Evolutionary conservation across 2,329 filamentous ascomycete species (phyloP), one percentile per base, ranked within the genome.

Genomic region (Pyricularia grisea): DNA sequence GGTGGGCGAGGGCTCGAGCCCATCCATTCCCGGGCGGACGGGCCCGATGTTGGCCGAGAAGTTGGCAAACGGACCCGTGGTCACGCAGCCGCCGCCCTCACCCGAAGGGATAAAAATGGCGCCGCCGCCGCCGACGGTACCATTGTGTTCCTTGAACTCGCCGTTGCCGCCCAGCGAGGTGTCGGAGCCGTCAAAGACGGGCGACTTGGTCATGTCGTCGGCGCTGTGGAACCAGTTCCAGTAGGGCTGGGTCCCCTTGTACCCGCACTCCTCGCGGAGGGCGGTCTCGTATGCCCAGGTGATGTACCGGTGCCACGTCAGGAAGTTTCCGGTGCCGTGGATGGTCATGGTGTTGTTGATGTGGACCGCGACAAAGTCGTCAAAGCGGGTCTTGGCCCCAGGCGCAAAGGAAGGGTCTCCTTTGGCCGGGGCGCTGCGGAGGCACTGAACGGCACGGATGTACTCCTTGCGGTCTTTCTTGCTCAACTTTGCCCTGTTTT

Each of bases 91-190:
- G 31, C 76, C 76, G 23, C 58, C 58, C 4, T 50, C 20, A 0
- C 58, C 58, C 2, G 67, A n/a, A 3, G 82, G 83, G 36, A 73
- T 73, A 55, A 72, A 74, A 23, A 72, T 71, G 17, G 73, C 72
- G 12, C 74, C 72, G 63, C n/a, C 65, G 31, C 65, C 65, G 7
- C 31, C 65, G 1, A 20, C 0, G 10, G 65, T 66, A 28, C 74
- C 74, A 14, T 70, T 72, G 69, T 77, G 73, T 68, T 74, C 64
- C 27, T 73, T 75, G 68, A 75, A 73, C 11, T 75, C 70, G n/a
- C 84, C 84, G 69, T 82, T 78, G 55, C 79, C 79, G 27, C 78
- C 78, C 72, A 82, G 75, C 3, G 77, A 79, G 68, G 74, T 76
- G n/a, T 77, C 77, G 68, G 76, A 79, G 65, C 81, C 81, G 70